These are phyloP conservation scores for Penicillium simplicissimum DNA, from an alignment of 495 filamentous ascomycete species.

Conservation along the genomic window DNA sequence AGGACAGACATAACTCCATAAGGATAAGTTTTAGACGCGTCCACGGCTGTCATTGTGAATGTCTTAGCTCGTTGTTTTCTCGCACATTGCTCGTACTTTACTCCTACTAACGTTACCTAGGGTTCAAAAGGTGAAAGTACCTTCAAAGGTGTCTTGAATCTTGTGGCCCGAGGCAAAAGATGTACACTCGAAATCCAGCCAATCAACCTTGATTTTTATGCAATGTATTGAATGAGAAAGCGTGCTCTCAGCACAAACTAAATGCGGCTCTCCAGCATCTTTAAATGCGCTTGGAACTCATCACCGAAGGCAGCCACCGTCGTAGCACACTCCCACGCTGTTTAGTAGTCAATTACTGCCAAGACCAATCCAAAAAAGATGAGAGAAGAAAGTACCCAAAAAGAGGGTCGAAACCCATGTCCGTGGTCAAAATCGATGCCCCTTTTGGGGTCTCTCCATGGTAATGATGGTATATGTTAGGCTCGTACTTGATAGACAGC, in stretches of 20 bases:
- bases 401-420: neutral
- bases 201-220: neutral
- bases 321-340: neutral
- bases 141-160: no score
- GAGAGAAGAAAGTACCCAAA: neutral
- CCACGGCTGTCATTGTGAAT: neutral
- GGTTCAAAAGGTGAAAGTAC: no score
- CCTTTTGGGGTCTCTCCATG: neutral
- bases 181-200: neutral
- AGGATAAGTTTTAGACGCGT: neutral
- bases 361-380: neutral
- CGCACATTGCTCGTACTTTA: no score
- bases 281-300: neutral
- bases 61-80: no score
- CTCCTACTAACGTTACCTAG: neutral
- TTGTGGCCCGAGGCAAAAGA: neutral
- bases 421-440: neutral
- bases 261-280: conserved; percentile 2
- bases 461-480: no score
- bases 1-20: neutral
- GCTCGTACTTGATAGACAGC: no score
- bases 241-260: neutral
- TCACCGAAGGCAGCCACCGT: conserved; percentile 1
- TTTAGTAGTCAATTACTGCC: neutral
- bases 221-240: neutral